phyloP scores from a whole-genome alignment of 768 basidiomycete genomes.

The Boletus bicolor region DNA sequence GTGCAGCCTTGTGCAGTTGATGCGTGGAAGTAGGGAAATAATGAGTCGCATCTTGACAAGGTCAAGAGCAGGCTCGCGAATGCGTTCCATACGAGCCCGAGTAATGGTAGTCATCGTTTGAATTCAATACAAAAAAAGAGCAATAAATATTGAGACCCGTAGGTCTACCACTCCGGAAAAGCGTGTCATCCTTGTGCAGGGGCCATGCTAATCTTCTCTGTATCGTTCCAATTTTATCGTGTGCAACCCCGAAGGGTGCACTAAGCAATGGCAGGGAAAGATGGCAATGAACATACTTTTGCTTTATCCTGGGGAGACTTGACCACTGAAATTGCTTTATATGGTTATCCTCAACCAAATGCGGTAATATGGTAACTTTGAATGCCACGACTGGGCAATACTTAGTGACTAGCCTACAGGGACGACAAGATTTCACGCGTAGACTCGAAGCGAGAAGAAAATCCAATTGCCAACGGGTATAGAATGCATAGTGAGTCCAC shows the following conservation, averaged over 20 bases:
- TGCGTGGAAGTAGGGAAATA: not conserved
- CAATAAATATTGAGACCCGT: constrained; percentile 43
- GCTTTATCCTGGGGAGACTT: constrained; percentile 20
- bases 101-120: too few species aligned
- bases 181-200: constrained; percentile 99
- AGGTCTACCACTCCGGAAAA: constrained; percentile 85
- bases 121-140: constrained; percentile 6
- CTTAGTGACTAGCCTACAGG: not conserved
- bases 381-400: not conserved
- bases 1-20: not conserved
- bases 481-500: constrained; percentile 4
- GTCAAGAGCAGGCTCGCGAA: not conserved
- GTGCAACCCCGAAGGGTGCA: constrained; percentile 91
- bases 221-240: constrained; percentile 99
- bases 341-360: not conserved
- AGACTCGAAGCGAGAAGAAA: not conserved
- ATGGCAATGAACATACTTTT: constrained; percentile 9
- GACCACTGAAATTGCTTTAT: not conserved
- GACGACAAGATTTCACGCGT: not conserved
- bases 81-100: not conserved
- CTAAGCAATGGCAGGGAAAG: rapidly evolving
- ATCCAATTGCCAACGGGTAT: constrained; percentile 8
- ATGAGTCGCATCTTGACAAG: not conserved
- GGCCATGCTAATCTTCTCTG: constrained; percentile 99
- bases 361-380: not conserved